phyloP scores from a whole-genome alignment of 192 early-diverging fungal genomes.

The Gorgonomyces haynaldii region DNA sequence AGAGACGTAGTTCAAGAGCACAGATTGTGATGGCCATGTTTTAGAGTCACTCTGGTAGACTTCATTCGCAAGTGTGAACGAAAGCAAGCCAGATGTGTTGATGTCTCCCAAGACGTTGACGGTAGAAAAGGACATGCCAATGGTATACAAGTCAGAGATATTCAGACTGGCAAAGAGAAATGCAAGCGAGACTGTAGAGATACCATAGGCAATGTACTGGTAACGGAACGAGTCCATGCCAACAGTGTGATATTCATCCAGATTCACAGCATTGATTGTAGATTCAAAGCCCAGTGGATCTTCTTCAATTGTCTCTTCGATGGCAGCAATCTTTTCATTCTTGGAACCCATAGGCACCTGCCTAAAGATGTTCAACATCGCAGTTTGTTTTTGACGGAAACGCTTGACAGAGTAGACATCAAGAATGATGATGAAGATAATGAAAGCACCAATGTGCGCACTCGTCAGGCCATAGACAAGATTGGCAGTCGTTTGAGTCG shows the following conservation, averaged over 20 bases:
- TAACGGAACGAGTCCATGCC: too few species aligned
- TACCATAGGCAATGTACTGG: not conserved
- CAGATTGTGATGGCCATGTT: too few species aligned
- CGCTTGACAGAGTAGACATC: not conserved
- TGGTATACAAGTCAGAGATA: not conserved
- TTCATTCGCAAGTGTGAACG: too few species aligned
- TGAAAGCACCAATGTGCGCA: not conserved
- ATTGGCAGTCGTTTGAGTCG: too few species aligned
- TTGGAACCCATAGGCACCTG: not conserved
- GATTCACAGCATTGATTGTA: not conserved
- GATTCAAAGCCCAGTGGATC: not conserved
- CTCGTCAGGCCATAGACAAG: not conserved
- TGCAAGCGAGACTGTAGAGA: not conserved
- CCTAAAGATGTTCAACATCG: not conserved
- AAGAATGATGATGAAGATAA: not conserved
- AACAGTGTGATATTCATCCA: not conserved
- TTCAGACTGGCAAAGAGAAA: not conserved
- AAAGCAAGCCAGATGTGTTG: too few species aligned
- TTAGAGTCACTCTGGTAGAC: too few species aligned
- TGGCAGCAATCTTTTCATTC: not conserved
- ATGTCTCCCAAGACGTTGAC: not conserved
- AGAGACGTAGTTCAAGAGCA: too few species aligned
- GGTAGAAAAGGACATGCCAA: not conserved
- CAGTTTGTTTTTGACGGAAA: not conserved
- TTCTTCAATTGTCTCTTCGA: not conserved